Base-by-base conservation (phyloP, 768 basidiomycete genomes). In the Suillus plorans region DNA sequence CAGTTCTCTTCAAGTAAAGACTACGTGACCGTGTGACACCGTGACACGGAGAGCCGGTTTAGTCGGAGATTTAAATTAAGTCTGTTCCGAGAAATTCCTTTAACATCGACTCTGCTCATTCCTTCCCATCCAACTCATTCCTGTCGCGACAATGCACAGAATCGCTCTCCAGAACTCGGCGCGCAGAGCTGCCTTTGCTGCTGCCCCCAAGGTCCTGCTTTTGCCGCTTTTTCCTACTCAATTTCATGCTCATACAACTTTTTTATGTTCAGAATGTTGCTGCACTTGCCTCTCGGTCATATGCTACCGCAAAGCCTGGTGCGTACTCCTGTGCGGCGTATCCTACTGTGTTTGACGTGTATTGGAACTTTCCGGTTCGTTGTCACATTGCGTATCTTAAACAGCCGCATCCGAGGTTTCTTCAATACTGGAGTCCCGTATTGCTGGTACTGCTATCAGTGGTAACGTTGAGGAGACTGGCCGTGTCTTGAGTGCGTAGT, bases 301-400 rank as follows among this genome's bases (percentile, higher is more conserved):
- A 99, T 84, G 97, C 97, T 72, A 95, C 97, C 72, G 96, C 96
- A 73, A 99, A 99, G 84, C 89, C 97, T 80, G 92, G 96, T 98
- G 70, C 69, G 92, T 78, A 61, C 12, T n/a, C 52, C 34, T 56
- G 50, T 44, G 31, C 28, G 8, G 13, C 34, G n/a, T 42, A 44
- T 49, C 6, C 60, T 41, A 50, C 53, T 31, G 41, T 18, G 68
- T 69, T 68, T 72, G 67, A 69, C 68, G 64, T 56, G 28, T 39
- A 9, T 47, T 45, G 20, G 41, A 60, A 56, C 41, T 69, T 64
- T 65, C 66, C 58, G 64, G 63, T 60, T 36, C 3, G 66, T 69
- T 69, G 63, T 65, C 77, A 71, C 76, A 75, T 78, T 42, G 52
- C 1, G 28, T 77, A 74, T 79, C 76, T 68, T 67, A 71, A 67